These are phyloP conservation scores for Cyberlindnera mississippiensis DNA, from an alignment of 805 yeast genomes.

Conservation along the genomic window DNA sequence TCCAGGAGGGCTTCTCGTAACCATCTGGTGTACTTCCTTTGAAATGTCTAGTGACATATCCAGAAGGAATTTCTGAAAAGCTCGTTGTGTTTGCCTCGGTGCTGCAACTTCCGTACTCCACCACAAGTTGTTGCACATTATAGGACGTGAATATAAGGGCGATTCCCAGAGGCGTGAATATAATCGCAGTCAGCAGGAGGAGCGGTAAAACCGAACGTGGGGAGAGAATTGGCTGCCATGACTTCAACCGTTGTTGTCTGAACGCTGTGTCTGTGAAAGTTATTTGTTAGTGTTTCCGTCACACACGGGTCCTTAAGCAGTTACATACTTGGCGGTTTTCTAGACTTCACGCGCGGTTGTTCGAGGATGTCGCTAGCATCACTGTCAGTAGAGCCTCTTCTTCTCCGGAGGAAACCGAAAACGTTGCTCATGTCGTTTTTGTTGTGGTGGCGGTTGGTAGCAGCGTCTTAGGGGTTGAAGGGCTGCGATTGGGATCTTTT, in stretches of 20 bases:
- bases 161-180: slow-evolving; percentile 90
- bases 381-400: slow-evolving; percentile 29
- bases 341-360: slow-evolving; percentile 35
- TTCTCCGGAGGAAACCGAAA: slow-evolving; percentile 24
- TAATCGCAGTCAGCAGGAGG: slow-evolving; percentile 63
- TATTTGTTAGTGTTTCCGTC: slow-evolving; percentile 23
- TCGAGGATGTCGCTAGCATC: slow-evolving; percentile 27
- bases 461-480: not conserved
- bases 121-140: slow-evolving; percentile 67
- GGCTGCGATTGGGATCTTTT: not conserved
- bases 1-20: slow-evolving; percentile 58
- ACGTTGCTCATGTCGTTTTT: slow-evolving; percentile 10
- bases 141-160: slow-evolving; percentile 76
- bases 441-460: not conserved
- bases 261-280: slow-evolving; percentile 58
- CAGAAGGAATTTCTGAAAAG: slow-evolving; percentile 53
- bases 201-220: slow-evolving; percentile 90
- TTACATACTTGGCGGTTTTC: slow-evolving; percentile 47
- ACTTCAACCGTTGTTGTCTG: slow-evolving; percentile 62
- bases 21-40: slow-evolving; percentile 27
- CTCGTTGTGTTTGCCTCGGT: slow-evolving; percentile 40
- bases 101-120: slow-evolving; percentile 75
- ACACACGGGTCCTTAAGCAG: not conserved
- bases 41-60: slow-evolving; percentile 61
- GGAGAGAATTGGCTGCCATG: slow-evolving; percentile 83